These are phyloP conservation scores for Mediolabrus comicus DNA, from an alignment of 108 stramenopile genomes.

Conservation along the genomic window DNA sequence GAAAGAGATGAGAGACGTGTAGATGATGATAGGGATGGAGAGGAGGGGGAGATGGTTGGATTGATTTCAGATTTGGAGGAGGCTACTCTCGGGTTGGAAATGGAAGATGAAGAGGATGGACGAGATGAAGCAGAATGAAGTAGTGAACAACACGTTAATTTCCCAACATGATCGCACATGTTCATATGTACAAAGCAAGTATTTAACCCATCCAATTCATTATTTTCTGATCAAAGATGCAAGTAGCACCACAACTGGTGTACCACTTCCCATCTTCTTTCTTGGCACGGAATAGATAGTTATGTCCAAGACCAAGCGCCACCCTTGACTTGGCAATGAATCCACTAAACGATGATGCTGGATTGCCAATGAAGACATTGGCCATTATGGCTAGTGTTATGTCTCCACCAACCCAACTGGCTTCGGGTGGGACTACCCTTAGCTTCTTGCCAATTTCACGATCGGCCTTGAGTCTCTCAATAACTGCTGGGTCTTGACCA, in stretches of 20 bases:
- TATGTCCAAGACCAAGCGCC: conserved; percentile 14
- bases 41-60: conserved; percentile 30
- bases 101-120: background rate
- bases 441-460: conserved; percentile 2
- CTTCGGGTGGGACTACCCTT: background rate
- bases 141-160: too few relatives aligned
- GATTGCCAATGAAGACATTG: conserved; percentile 30
- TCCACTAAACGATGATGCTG: conserved; percentile 11
- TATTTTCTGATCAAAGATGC: background rate
- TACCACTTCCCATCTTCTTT: background rate
- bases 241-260: background rate
- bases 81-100: conserved; percentile 3
- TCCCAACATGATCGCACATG: too few relatives aligned
- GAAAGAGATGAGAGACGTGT: background rate
- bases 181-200: too few relatives aligned
- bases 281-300: conserved; percentile 1
- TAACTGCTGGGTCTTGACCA: conserved; percentile 2
- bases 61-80: conserved; percentile 42
- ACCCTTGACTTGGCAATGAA: conserved; percentile 6
- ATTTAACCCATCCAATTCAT: background rate
- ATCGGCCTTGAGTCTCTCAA: conserved; percentile 22
- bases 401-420: conserved; percentile 19
- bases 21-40: background rate
- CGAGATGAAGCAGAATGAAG: background rate
- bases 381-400: conserved; percentile 18